These are phyloP conservation scores for Amylostereum areolatum DNA, from an alignment of 1,284 basidiomycete species.

Conservation along the genomic window DNA sequence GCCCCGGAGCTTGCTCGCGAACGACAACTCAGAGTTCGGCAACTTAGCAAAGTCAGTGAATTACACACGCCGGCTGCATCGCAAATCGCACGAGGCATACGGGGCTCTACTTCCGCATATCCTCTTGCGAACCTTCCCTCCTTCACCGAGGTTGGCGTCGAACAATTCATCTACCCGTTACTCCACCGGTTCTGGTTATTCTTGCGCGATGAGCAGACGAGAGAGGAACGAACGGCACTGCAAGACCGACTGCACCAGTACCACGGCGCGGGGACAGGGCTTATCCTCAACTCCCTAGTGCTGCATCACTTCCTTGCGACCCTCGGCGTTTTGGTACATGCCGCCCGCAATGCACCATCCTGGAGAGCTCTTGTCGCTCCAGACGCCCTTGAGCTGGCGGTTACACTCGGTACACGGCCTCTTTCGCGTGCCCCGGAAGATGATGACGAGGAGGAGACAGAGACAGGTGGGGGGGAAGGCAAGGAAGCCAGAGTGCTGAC, in stretches of 20 bases:
- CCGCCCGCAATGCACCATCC: slow-evolving; percentile 70
- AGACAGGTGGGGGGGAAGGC: slow-evolving; percentile 9
- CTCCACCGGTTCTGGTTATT: slow-evolving; percentile 91
- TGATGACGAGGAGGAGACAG: slow-evolving; percentile 35
- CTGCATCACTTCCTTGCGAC: slow-evolving; percentile 74
- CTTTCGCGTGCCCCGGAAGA: slow-evolving; percentile 39
- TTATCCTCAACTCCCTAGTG: slow-evolving; percentile 73
- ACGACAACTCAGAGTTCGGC: slow-evolving; percentile 65
- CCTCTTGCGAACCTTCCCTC: slow-evolving; percentile 22
- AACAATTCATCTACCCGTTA: slow-evolving; percentile 82
- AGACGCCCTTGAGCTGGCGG: slow-evolving; percentile 74
- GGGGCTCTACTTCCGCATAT: slow-evolving; percentile 15
- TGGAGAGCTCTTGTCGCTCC: slow-evolving; percentile 81
- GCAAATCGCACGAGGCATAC: slow-evolving; percentile 11
- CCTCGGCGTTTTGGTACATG: slow-evolving; percentile 77
- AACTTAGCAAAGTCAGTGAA: slow-evolving; percentile 40
- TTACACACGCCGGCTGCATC: slow-evolving; percentile 18
- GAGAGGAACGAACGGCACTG: slow-evolving; percentile 62
- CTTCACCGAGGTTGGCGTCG: slow-evolving; percentile 77
- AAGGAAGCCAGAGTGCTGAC: slow-evolving; percentile 70
- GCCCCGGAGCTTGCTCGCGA: slow-evolving; percentile 63
- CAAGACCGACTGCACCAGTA: slow-evolving; percentile 46
- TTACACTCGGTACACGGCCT: slow-evolving; percentile 69
- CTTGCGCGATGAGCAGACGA: slow-evolving; percentile 72
- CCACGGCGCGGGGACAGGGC: slow-evolving; percentile 68